Conservation (phyloP, 352 stramenopile species). For the Pythium aristosporum region DNA sequence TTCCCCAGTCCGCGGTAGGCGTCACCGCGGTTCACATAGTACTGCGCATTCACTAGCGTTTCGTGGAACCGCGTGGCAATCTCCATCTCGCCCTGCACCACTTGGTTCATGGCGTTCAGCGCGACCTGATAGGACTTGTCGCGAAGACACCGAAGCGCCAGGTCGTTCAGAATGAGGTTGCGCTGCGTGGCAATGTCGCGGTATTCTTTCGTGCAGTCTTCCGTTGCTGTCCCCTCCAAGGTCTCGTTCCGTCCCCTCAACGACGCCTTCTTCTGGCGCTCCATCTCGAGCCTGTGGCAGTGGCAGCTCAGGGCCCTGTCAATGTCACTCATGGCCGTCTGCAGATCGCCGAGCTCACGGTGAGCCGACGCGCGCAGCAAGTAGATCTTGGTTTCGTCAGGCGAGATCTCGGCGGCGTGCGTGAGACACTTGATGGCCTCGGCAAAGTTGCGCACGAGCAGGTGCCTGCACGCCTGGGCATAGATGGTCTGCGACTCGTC, state of each 20-base stretch:
- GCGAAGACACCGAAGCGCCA: constrained; percentile 52
- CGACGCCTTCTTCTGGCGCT: constrained; percentile 12
- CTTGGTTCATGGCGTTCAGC: constrained; percentile 81
- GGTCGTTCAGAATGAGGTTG: constrained; percentile 76
- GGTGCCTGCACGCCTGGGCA: constrained; percentile 50
- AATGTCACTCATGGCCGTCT: constrained; percentile 55
- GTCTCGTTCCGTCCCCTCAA: background rate
- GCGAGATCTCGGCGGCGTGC: constrained; percentile 63
- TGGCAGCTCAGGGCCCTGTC: constrained; percentile 63
- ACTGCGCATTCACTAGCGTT: constrained; percentile 44
- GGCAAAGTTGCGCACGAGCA: constrained; percentile 49
- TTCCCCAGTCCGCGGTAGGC: constrained; percentile 71
- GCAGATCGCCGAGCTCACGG: constrained; percentile 57
- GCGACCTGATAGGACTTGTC: constrained; percentile 67
- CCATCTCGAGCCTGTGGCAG: constrained; percentile 25
- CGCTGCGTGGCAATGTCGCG: constrained; percentile 67
- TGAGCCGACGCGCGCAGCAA: constrained; percentile 64
- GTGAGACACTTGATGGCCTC: constrained; percentile 68
- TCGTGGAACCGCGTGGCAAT: constrained; percentile 48
- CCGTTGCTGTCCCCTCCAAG: background rate
- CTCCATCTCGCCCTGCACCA: constrained; percentile 57
- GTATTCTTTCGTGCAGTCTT: constrained; percentile 53
- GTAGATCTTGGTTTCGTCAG: constrained; percentile 69
- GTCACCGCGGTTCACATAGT: constrained; percentile 71
- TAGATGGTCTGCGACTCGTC: constrained; percentile 76